Conservation (phyloP, 1,284 basidiomycete genomes). For the Coniferiporia weirii region DNA sequence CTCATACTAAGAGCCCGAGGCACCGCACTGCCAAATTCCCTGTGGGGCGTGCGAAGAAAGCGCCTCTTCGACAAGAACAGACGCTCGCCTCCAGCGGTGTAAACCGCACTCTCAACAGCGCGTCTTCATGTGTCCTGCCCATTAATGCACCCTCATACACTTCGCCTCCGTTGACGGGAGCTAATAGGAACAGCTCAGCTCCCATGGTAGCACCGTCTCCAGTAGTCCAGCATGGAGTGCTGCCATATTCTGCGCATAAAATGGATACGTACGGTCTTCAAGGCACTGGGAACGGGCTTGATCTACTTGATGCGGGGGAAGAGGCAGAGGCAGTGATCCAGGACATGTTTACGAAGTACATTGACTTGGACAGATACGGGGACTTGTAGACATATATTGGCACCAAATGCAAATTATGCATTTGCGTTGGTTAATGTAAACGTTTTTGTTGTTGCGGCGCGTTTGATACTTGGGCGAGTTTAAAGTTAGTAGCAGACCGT, state of each 20-base stretch:
- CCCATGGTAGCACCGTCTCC: too few species aligned
- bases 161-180: not conserved
- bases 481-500: not conserved
- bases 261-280: too few species aligned
- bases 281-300: not conserved
- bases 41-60: not conserved
- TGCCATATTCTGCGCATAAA: too few species aligned
- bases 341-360: conserved; percentile 3
- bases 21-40: not conserved
- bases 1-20: not conserved
- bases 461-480: too few species aligned
- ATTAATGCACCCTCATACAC: not conserved
- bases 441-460: too few species aligned
- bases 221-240: too few species aligned
- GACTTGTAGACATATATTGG: not conserved
- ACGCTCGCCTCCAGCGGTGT: not conserved
- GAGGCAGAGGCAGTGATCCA: not conserved
- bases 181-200: not conserved
- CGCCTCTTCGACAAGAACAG: not conserved
- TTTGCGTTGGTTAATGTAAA: not conserved
- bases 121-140: not conserved
- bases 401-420: too few species aligned
- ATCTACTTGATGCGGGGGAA: not conserved
- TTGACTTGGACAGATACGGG: not conserved
- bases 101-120: not conserved